Evolutionary conservation across 306 rosid species (phyloP).

Genomic region (Acacia melanoxylon): DNA sequence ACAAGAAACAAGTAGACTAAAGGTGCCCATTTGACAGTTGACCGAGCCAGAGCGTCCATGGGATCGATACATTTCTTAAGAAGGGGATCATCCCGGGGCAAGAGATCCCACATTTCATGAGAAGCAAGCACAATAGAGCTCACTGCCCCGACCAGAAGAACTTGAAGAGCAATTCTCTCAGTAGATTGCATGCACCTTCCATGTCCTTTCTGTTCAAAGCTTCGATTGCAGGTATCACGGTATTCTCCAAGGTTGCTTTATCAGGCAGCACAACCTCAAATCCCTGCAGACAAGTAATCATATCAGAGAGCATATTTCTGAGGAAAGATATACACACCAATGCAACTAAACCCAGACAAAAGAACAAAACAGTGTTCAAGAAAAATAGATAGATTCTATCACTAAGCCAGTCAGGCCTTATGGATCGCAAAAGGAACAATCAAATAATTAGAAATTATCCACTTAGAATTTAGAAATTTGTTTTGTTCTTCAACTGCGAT

Average conservation of each 20-base stretch:
- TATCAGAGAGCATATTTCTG: not conserved
- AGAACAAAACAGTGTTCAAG: not conserved
- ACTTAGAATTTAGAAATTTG: not conserved
- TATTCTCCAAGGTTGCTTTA: conserved; percentile 75
- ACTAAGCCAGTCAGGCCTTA: not conserved
- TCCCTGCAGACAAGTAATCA: conserved; percentile 46
- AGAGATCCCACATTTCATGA: conserved; percentile 58
- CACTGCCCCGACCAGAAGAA: conserved; percentile 75
- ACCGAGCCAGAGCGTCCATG: conserved; percentile 43
- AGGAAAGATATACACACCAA: not conserved
- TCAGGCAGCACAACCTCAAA: conserved; percentile 77
- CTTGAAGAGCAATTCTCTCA: conserved; percentile 78
- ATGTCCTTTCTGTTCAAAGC: conserved; percentile 73
- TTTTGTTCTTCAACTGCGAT: not conserved
- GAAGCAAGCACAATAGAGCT: conserved; percentile 67
- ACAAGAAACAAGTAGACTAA: not conserved
- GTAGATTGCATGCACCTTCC: conserved; percentile 75
- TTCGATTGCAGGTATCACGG: conserved; percentile 67
- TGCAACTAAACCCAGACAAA: conserved; percentile 4
- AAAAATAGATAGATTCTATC: not conserved
- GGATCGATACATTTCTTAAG: conserved; percentile 50
- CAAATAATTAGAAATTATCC: not conserved
- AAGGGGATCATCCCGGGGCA: conserved; percentile 61
- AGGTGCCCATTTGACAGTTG: conserved; percentile 43
- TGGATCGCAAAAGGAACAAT: conserved; percentile 8